Base-by-base conservation (phyloP, 192 early-diverging fungal genomes). In the Dispira simplex region DNA sequence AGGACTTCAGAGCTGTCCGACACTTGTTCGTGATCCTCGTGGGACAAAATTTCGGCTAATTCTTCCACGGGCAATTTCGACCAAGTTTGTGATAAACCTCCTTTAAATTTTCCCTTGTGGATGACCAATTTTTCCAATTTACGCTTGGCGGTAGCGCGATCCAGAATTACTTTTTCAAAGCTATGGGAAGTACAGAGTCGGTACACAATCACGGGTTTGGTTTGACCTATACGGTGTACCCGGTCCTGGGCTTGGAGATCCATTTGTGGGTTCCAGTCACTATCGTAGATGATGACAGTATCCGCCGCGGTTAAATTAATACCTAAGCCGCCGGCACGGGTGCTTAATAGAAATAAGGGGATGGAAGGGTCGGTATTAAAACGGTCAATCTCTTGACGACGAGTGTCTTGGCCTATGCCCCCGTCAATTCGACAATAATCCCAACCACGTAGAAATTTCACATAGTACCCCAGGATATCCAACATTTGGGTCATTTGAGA, bases 251-350 rank as follows among this genome's bases (percentile, higher is more conserved):
- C 94, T 68, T 99, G 94, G 60, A 97, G 69, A 70, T 97, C 96
- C 72, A 88, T 87, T 83, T 99, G 96, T n/a, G 94, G 96, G 66
- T 99, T 98, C 92, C 93, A 96, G 70, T 90, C 94, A 54, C 85
- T 94, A 66, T 97, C 96, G 70, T 90, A 97, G 56, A 98, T 87
- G 49, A 98, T 79, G 11, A 98, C 96, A 44, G 89, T 96, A 68
- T 98, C 94, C 12, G 96, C 96, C 0, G 91, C 86, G 3, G 96
- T 95, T 65, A 98, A 71, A 64, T 98, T 98, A 71, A 98, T 98
- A 54, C 96, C 96, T 26, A 99, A 73, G 13, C 96, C 96, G 62
- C 96, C 96, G 13, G 94, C 90, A 63, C 96, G 85, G 11, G 96
- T 99, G 8, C 93, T 93, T 18, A 99, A 68, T 55, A 99, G 74